phyloP scores from a whole-genome alignment of 176 grass and related monocot genomes.

The Eleusine indica region DNA sequence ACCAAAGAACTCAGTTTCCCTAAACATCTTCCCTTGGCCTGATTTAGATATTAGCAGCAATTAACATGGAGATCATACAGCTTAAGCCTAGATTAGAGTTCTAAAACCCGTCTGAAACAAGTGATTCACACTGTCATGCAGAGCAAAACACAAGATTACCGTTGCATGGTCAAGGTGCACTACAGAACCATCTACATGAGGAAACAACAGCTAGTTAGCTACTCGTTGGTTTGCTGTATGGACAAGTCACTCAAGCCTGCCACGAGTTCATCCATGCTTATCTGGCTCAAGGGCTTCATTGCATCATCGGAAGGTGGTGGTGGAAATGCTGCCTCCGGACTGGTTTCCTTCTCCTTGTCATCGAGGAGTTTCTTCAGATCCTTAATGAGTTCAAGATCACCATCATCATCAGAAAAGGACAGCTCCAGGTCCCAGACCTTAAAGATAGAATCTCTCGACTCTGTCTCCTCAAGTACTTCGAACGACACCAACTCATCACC shows the following conservation, averaged over 20 bases:
- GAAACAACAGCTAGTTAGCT: background rate
- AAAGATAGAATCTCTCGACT: slow-evolving; percentile 63
- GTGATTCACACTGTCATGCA: background rate
- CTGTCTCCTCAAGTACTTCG: slow-evolving; percentile 33
- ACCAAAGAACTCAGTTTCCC: background rate
- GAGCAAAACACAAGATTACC: background rate
- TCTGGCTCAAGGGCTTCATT: slow-evolving; percentile 21
- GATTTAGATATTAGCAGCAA: slow-evolving; percentile 14
- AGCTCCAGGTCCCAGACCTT: slow-evolving; percentile 79
- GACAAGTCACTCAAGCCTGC: slow-evolving; percentile 60
- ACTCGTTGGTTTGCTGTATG: slow-evolving; percentile 44
- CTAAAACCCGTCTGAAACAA: background rate
- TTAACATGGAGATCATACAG: background rate
- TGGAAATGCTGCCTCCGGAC: slow-evolving; percentile 16
- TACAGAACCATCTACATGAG: background rate
- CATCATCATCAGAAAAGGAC: slow-evolving; percentile 49
- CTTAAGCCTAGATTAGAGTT: background rate
- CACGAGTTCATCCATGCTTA: slow-evolving; percentile 64
- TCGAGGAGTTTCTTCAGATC: slow-evolving; percentile 65
- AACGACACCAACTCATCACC: slow-evolving; percentile 13
- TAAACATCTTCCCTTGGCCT: background rate
- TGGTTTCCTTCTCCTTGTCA: background rate
- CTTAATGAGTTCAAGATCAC: slow-evolving; percentile 67
- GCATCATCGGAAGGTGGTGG: slow-evolving; percentile 24
- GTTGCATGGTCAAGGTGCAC: background rate